Conservation (phyloP, 2,329 filamentous ascomycete genomes). For the Leptographium lundbergii region DNA sequence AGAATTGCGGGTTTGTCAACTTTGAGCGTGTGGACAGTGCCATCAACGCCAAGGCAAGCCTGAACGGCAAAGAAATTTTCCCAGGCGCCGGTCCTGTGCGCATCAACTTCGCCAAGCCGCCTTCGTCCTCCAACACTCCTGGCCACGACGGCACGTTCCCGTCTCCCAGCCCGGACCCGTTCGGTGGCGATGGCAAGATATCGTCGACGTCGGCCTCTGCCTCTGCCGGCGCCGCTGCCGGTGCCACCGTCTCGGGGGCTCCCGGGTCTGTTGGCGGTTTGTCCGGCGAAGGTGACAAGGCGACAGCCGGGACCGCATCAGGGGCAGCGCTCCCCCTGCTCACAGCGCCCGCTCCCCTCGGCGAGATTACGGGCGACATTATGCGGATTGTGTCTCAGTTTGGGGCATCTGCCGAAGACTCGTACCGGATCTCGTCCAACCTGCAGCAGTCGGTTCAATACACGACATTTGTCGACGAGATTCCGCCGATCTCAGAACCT, state of each 20-base stretch:
- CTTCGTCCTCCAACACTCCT: slow-evolving; percentile 78
- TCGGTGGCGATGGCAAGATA: slow-evolving; percentile 33
- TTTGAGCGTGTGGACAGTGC: slow-evolving; percentile 88
- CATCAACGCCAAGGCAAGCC: slow-evolving; percentile 70
- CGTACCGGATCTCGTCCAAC: slow-evolving; percentile 55
- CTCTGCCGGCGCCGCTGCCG: slow-evolving; percentile 6
- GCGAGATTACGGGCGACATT: slow-evolving; percentile 73
- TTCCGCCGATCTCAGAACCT: slow-evolving; percentile 79
- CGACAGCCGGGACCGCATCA: slow-evolving; percentile 13
- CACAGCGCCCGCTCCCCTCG: slow-evolving; percentile 58
- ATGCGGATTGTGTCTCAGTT: slow-evolving; percentile 78
- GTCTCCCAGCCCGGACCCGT: slow-evolving; percentile 83
- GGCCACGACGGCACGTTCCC: slow-evolving; percentile 79
- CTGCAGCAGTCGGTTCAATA: slow-evolving; percentile 69
- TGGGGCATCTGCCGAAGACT: slow-evolving; percentile 71
- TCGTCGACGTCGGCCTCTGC: slow-evolving; percentile 5
- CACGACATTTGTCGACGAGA: slow-evolving; percentile 63
- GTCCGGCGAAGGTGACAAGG: not conserved
- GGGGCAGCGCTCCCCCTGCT: slow-evolving; percentile 29
- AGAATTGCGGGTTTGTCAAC: slow-evolving; percentile 98
- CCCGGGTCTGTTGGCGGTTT: slow-evolving; percentile 20
- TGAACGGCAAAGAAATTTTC: slow-evolving; percentile 98
- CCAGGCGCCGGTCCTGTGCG: slow-evolving; percentile 87
- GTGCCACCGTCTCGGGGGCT: slow-evolving; percentile 2
- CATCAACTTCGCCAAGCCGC: slow-evolving; percentile 95